phyloP scores from a whole-genome alignment of 257 asterid species.

The Echites panduratus region DNA sequence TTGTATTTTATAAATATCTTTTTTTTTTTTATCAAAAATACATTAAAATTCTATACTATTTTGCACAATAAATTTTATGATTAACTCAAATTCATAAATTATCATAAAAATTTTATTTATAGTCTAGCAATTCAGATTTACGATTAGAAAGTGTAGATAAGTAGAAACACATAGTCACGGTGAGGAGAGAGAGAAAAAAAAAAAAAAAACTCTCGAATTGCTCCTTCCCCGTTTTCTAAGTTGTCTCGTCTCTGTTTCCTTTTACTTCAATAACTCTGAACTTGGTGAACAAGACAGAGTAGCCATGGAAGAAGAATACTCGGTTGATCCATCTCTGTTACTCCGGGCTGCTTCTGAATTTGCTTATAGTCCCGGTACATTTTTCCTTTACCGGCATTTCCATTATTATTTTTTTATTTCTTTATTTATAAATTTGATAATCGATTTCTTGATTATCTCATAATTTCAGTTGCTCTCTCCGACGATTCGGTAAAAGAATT shows the following conservation, averaged over 20 bases:
- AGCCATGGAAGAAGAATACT: constrained; percentile 71
- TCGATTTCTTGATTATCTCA: not conserved
- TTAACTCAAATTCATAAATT: too few relatives aligned
- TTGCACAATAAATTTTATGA: too few relatives aligned
- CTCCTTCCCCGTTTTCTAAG: too few relatives aligned
- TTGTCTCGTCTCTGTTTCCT: too few relatives aligned
- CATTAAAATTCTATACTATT: too few relatives aligned
- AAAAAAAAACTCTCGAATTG: not conserved
- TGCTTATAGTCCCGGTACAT: constrained; percentile 48
- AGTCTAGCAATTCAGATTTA: too few relatives aligned
- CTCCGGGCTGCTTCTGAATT: constrained; percentile 74
- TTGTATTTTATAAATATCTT: too few relatives aligned
- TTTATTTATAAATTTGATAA: not conserved
- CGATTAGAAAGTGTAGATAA: too few relatives aligned
- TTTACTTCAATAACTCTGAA: not conserved
- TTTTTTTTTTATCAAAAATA: too few relatives aligned
- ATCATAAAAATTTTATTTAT: too few relatives aligned
- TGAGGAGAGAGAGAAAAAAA: too few relatives aligned
- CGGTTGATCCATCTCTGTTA: constrained; percentile 61
- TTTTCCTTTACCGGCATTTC: not conserved
- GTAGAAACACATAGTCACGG: too few relatives aligned
- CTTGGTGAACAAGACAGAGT: not conserved
- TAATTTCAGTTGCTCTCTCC: constrained; percentile 57
- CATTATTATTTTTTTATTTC: not conserved
- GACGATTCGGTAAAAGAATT: constrained; percentile 68